Percentiles rank a stretch among this genome's conserved stretches.
phyloP scores from a whole-genome alignment of 1,284 basidiomycete genomes.

The Waitea zeae region DNA sequence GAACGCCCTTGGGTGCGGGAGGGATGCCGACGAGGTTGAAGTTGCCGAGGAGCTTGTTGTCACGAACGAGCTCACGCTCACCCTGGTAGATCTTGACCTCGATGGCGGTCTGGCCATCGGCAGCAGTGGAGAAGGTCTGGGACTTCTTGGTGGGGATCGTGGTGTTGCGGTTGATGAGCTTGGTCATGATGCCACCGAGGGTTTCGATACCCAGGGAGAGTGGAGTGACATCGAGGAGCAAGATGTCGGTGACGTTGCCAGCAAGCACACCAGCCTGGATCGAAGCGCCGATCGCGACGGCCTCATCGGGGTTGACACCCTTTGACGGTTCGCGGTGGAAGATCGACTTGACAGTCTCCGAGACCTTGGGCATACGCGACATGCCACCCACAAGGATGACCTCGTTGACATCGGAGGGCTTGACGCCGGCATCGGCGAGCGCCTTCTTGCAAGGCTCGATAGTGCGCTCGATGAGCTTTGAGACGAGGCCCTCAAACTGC shows the following conservation, averaged over 20 bases:
- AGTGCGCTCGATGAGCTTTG: constrained; percentile 74
- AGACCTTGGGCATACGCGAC: constrained; percentile 93
- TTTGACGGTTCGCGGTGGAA: constrained; percentile 95
- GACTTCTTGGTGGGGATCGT: constrained; percentile 99
- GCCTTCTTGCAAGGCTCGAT: constrained; percentile 98
- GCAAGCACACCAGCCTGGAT: constrained; percentile 96
- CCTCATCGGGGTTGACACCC: constrained; percentile 96
- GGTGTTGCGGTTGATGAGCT: constrained; percentile 90
- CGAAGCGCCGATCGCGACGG: constrained; percentile 92
- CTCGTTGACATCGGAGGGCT: constrained; percentile 85
- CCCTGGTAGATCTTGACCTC: constrained; percentile 98
- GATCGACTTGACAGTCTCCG: constrained; percentile 81
- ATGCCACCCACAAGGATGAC: constrained; percentile 98
- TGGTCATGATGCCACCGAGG: constrained; percentile 97
- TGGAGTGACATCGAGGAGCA: constrained; percentile 92
- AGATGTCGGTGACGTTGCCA: constrained; percentile 91
- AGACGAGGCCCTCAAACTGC: constrained; percentile 81
- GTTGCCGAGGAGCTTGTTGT: constrained; percentile 99
- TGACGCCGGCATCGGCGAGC: constrained; percentile 79
- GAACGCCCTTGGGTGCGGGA: constrained; percentile 94
- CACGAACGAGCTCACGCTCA: constrained; percentile 91
- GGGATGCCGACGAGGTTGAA: constrained; percentile 98
- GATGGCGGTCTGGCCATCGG: constrained; percentile 89
- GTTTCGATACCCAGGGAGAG: constrained; percentile 91
- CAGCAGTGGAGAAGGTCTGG: constrained; percentile 96